Evolutionary conservation across 1,284 basidiomycete genomes (phyloP), one percentile per base, ranked within the genome.

Genomic region (Cystobasidium slooffiae): DNA sequence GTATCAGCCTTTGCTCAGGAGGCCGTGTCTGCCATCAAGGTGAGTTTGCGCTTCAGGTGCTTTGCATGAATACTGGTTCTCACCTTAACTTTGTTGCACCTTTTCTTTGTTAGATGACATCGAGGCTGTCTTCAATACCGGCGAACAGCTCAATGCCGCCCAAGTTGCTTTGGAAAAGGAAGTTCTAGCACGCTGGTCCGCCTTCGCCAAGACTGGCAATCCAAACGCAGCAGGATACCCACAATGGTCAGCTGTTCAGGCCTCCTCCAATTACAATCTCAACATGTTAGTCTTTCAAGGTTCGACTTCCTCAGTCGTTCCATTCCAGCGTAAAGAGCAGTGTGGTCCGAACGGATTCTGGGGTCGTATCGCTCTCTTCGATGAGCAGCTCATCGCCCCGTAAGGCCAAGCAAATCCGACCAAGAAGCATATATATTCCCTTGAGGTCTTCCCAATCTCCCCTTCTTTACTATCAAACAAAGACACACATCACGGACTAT

Each of bases 71-170:
- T 20, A 20, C 39, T 8, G 20, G 1, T 2, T 12, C 24, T 67
- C 51, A 24, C 16, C 37, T 18, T 16, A 52, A 4, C 68, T 61
- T 18, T 12, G 44, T 7, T 43, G 6, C 3, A 10, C 10, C n/a
- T 8, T 4, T 18, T 65, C 14, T 18, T 24, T 18, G 62, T 68
- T 59, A 68, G 78, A 79, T 52, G 78, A 79, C 46, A 77, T 79
- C 55, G 22, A 68, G n/a, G 46, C 63, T 44, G 44, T 78, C 14
- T 79, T 78, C 55, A 46, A 37, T 49, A 62, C 69, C 4, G 24
- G 59, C 16, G 44, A 59, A 7, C 8, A 24, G 16, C 39, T 75
- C 43, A 63, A 65, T 20, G 10, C 53, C 7, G 65, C 62, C 0
- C 76, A 78, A 56, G 12, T 31, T 0, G 43, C 56, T 3, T 59